phyloP scores from a whole-genome alignment of 495 filamentous ascomycete genomes.

The Talaromyces proteolyticus region DNA sequence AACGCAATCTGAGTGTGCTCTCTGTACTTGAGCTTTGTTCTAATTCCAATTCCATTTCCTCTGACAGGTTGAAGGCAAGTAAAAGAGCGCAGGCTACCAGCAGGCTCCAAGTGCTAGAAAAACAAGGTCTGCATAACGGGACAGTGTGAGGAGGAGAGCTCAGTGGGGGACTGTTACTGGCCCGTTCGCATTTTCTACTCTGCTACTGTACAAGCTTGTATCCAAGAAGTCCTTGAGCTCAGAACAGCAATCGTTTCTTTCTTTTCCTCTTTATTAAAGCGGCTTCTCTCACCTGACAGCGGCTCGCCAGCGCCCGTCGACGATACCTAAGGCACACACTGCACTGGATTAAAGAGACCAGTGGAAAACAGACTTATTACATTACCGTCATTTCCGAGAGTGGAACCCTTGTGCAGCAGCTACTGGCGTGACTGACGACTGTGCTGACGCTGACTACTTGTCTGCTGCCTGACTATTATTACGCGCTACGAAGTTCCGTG shows the following conservation, averaged over 20 bases:
- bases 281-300: neutral
- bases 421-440: neutral
- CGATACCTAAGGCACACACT: too few relatives aligned
- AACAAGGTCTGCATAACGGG: neutral
- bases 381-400: neutral
- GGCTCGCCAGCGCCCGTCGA: neutral
- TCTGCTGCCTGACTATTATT: neutral
- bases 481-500: too few relatives aligned
- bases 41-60: slow-evolving; percentile 20
- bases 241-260: neutral
- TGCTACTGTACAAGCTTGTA: slow-evolving; percentile 9
- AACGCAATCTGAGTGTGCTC: slow-evolving; percentile 26
- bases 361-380: too few relatives aligned
- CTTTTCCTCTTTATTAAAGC: neutral
- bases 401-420: neutral
- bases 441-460: neutral
- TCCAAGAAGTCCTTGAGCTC: neutral
- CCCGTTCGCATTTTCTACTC: neutral
- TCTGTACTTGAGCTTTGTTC: slow-evolving; percentile 30
- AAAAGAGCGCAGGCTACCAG: slow-evolving; percentile 3
- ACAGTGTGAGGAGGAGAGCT: slow-evolving; percentile 1
- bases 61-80: slow-evolving; percentile 18
- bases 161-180: neutral
- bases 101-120: too few relatives aligned
- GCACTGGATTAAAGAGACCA: too few relatives aligned